Evolutionary conservation across 2,329 filamentous ascomycete genomes (phyloP).

Genomic region (Epichloe sibirici): DNA sequence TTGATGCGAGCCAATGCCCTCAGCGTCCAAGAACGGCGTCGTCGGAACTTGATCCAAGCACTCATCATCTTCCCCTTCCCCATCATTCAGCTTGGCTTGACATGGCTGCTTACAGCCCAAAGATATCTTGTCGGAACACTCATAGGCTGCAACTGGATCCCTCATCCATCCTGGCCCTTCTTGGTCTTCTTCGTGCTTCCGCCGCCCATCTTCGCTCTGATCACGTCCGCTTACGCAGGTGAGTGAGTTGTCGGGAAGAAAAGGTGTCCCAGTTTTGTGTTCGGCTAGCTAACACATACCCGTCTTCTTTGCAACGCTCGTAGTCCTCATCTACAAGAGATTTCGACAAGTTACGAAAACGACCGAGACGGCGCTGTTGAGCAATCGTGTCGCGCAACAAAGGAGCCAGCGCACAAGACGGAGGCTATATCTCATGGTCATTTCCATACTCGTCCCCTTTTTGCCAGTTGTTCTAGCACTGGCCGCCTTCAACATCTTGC

Average conservation of each 20-base stretch:
- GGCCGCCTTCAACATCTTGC: slow-evolving; percentile 27
- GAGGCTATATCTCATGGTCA: slow-evolving; percentile 43
- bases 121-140: slow-evolving; percentile 39
- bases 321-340: slow-evolving; percentile 34
- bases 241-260: slow-evolving; percentile 16
- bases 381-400: slow-evolving; percentile 26
- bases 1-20: slow-evolving; percentile 29
- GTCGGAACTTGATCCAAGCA: slow-evolving; percentile 33
- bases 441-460: slow-evolving; percentile 39
- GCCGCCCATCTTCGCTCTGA: slow-evolving; percentile 28
- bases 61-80: slow-evolving; percentile 44
- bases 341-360: slow-evolving; percentile 33
- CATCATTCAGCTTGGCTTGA: slow-evolving; percentile 34
- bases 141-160: slow-evolving; percentile 34
- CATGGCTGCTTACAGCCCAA: slow-evolving; percentile 33
- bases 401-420: slow-evolving; percentile 36
- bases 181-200: slow-evolving; percentile 36
- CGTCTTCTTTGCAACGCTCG: neutral
- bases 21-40: slow-evolving; percentile 27
- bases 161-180: slow-evolving; percentile 34
- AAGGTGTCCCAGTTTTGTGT: neutral
- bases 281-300: neutral
- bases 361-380: slow-evolving; percentile 26
- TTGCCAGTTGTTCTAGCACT: slow-evolving; percentile 34
- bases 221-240: slow-evolving; percentile 36